Percentiles rank a stretch among this genome's conserved stretches.
Evolutionary conservation across 2,329 filamentous ascomycete species (phyloP).

Genomic region (Thielaviopsis musarum): DNA sequence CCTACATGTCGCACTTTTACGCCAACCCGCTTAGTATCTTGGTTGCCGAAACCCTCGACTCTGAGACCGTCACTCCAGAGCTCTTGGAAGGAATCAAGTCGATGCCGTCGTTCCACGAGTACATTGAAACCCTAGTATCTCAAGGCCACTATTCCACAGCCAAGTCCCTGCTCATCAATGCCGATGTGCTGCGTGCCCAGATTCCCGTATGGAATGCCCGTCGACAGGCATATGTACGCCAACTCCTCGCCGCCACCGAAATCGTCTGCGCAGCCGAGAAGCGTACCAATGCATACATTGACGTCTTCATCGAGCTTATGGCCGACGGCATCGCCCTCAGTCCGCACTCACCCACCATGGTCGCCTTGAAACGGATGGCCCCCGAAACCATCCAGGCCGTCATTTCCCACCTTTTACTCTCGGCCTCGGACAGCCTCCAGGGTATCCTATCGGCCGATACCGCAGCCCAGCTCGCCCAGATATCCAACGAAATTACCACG

Average conservation of each 20-base stretch:
- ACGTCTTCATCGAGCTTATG: conserved; percentile 41
- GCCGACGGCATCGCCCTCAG: conserved; percentile 35
- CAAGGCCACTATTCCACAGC: background rate
- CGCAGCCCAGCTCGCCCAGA: conserved; percentile 16
- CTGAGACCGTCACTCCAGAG: conserved; percentile 22
- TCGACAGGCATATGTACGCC: background rate
- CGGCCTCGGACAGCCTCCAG: conserved; percentile 21
- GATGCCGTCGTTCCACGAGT: conserved; percentile 47
- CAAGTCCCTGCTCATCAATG: background rate
- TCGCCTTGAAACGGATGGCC: conserved; percentile 42
- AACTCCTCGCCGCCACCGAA: conserved; percentile 6
- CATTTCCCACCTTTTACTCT: conserved; percentile 25
- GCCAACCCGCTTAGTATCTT: conserved; percentile 59
- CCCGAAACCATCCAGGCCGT: conserved; percentile 30
- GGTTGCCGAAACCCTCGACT: conserved; percentile 20
- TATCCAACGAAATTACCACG: conserved; percentile 18
- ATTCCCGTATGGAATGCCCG: background rate
- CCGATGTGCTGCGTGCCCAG: conserved; percentile 1
- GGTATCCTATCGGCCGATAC: conserved; percentile 19
- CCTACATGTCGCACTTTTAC: conserved; percentile 76
- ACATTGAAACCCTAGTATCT: conserved; percentile 8
- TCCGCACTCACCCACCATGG: conserved; percentile 35
- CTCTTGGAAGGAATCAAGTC: conserved; percentile 53
- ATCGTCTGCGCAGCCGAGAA: conserved; percentile 8
- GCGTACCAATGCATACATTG: conserved; percentile 3